Evolutionary conservation across 768 basidiomycete species (phyloP), one percentile per base, ranked within the genome.

Genomic region (Leccinum subtestaceum): DNA sequence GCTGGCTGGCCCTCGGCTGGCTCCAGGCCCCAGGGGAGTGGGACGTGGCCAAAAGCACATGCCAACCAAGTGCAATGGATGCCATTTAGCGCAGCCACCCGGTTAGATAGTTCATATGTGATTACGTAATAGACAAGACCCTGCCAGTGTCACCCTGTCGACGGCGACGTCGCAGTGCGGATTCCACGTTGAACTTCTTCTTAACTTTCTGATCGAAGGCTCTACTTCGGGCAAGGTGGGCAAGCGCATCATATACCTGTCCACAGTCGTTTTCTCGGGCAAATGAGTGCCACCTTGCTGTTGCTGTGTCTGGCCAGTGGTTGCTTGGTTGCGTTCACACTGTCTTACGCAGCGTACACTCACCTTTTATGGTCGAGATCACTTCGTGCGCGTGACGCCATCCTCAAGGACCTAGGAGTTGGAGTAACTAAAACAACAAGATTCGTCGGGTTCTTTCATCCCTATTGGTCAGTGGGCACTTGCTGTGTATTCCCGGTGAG

Each of bases 361-460:
- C 27, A 63, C 19, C 21, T 9, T 10, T 27, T 72, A 51, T 55
- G 63, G 63, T 67, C 61, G n/a, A 65, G 57, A 13, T 72, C 71
- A 15, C 23, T 50, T 23, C 63, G 46, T 43, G 49, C 56, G 21
- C 71, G 71, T 50, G 59, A 58, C 31, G 53, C 50, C 10, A 59
- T 74, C 43, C 61, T 74, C 27, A 56, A 53, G 32, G 59, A 65
- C 12, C n/a, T 72, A 5, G 63, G 62, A 9, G 11, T 57, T 19
- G 13, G 49, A 25, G 43, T 23, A 15, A 36, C 55, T 0, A 15
- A 59, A 32, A 12, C 52, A 8, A 61, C 15, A 31, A 52, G 59
- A 49, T 73, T 95, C 19, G 77, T 95, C 2, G 95, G 90, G 0
- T 89, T 95, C 76, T 96, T 97, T 70, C 95, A 98, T 77, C 95